Conservation (phyloP, 352 stramenopile genomes). For the Globisporangium okanoganense region DNA sequence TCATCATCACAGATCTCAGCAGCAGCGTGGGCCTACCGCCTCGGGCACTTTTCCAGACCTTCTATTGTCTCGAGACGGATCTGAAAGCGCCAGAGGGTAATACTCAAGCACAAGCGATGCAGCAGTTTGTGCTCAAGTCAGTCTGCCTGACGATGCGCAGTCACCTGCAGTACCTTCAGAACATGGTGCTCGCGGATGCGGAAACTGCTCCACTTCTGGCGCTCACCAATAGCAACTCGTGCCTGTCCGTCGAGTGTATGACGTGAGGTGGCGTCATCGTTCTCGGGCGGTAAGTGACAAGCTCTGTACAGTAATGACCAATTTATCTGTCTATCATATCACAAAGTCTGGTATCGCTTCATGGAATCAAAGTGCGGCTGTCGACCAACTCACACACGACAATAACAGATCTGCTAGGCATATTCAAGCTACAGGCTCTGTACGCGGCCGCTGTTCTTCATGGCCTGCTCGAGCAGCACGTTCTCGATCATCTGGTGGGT, state of each 20-base stretch:
- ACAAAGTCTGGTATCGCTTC: too few relatives aligned
- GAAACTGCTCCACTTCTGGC: not conserved
- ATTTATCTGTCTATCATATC: too few relatives aligned
- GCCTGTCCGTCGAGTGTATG: not conserved
- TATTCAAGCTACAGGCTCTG: not conserved
- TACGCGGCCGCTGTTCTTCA: not conserved
- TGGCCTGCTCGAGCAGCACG: constrained; percentile 31
- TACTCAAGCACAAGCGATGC: not conserved
- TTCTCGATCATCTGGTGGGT: constrained; percentile 51
- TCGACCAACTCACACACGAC: not conserved
- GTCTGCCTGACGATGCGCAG: not conserved
- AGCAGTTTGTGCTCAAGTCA: constrained; percentile 1
- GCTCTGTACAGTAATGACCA: not conserved
- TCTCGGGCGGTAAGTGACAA: not conserved
- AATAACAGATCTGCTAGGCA: not conserved
- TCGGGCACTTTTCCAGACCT: not conserved
- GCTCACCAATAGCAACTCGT: not conserved
- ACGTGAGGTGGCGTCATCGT: not conserved
- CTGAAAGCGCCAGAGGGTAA: not conserved
- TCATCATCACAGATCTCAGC: not conserved
- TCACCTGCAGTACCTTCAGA: not conserved
- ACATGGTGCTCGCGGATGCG: not conserved
- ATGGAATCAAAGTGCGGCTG: not conserved
- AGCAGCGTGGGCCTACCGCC: not conserved
- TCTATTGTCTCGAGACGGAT: not conserved